Percentiles rank a stretch among this genome's conserved stretches.
Evolutionary conservation across 2,329 filamentous ascomycete genomes (phyloP).

Genomic region (Clathrospora elynae): DNA sequence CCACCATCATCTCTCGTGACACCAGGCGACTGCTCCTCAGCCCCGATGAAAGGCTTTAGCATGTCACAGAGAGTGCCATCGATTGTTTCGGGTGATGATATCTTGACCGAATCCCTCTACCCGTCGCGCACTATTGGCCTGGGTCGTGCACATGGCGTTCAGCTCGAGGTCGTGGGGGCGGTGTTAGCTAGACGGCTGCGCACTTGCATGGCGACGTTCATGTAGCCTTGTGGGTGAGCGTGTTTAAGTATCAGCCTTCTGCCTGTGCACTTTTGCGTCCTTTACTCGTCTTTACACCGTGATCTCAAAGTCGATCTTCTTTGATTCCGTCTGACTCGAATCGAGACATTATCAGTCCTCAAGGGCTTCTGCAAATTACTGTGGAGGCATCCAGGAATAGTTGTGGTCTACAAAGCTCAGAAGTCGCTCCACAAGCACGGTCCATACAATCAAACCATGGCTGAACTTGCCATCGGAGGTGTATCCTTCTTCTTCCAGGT

Average conservation of each 20-base stretch:
- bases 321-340: no score
- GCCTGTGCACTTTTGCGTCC: conserved; percentile 7
- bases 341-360: no score
- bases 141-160: conserved; percentile 24
- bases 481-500: conserved; percentile 46
- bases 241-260: conserved; percentile 28
- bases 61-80: conserved; percentile 2
- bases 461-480: conserved; percentile 31
- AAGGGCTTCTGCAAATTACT: no score
- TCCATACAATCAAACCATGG: conserved; percentile 18
- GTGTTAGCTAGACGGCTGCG: conserved; percentile 28
- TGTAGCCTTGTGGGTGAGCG: conserved; percentile 20
- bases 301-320: no score
- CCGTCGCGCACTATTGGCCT: conserved; percentile 18
- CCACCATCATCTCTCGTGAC: not conserved
- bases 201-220: conserved; percentile 15
- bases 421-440: no score
- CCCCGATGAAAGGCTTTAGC: conserved; percentile 5
- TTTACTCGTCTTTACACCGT: no score
- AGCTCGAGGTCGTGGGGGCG: conserved; percentile 32
- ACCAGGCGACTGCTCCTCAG: conserved; percentile 3
- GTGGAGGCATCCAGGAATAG: not conserved
- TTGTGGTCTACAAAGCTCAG: not conserved
- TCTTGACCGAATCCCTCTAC: conserved; percentile 17
- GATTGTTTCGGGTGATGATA: no score